Evolutionary conservation across 805 yeast species (phyloP).

Genomic region (Saturnispora ahearnii): DNA sequence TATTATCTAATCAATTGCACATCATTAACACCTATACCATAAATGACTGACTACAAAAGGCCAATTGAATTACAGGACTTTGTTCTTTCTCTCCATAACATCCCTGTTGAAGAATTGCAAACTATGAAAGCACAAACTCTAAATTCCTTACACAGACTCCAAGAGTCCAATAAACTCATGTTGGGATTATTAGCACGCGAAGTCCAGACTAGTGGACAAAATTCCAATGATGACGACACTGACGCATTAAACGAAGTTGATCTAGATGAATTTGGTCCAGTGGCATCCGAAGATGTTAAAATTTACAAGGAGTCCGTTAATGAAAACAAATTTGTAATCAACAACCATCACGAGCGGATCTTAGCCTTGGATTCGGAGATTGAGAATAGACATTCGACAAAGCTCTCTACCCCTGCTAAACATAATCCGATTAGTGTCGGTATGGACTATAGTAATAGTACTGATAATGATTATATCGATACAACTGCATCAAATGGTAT

Average conservation of each 20-base stretch:
- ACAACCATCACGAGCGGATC: conserved; percentile 40
- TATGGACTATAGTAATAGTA: conserved; percentile 15
- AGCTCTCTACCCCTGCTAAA: background rate
- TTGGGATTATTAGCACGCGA: conserved; percentile 11
- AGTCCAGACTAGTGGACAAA: conserved; percentile 31
- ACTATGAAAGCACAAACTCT: conserved; percentile 27
- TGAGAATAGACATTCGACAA: conserved; percentile 30
- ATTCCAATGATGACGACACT: conserved; percentile 4
- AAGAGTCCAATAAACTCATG: conserved; percentile 44
- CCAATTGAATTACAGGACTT: conserved; percentile 27
- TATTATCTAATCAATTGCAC: too few species aligned
- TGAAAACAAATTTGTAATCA: conserved; percentile 49
- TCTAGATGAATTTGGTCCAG: conserved; percentile 32
- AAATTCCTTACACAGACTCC: conserved; percentile 38
- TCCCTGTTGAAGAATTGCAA: conserved; percentile 37
- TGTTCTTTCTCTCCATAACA: conserved; percentile 21
- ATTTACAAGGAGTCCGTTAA: conserved; percentile 45
- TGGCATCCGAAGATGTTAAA: conserved; percentile 34
- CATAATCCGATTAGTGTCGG: background rate
- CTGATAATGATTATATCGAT: conserved; percentile 27
- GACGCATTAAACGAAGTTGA: conserved; percentile 10
- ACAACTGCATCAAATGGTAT: conserved; percentile 15
- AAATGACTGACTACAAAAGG: conserved; percentile 13
- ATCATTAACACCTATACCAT: background rate
- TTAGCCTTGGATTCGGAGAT: conserved; percentile 40